Evolutionary conservation across 1,284 basidiomycete species (phyloP).

Genomic region (Sporisorium iseilematis-ciliati): DNA sequence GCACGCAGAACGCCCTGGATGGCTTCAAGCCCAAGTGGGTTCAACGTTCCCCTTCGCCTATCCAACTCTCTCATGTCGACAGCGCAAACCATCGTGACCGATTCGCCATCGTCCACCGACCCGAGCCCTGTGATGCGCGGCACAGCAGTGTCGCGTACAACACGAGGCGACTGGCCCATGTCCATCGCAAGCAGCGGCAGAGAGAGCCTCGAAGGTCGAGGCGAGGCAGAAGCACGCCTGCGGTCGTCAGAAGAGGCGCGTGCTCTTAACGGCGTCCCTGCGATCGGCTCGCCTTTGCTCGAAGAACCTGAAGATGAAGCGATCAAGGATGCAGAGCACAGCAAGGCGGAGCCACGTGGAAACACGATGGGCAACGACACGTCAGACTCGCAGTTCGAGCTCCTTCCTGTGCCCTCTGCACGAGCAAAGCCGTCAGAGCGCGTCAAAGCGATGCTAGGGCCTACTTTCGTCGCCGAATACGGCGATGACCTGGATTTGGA

Average conservation of each 20-base stretch:
- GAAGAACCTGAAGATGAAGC: constrained; percentile 32
- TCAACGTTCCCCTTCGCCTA: constrained; percentile 45
- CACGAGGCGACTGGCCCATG: constrained; percentile 44
- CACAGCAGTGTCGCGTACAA: constrained; percentile 13
- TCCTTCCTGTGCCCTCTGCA: constrained; percentile 11
- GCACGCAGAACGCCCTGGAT: constrained; percentile 37
- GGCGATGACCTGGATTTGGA: constrained; percentile 29
- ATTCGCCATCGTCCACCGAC: constrained; percentile 18
- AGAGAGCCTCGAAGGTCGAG: constrained; percentile 22
- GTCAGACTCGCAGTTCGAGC: constrained; percentile 19
- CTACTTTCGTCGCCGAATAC: constrained; percentile 45
- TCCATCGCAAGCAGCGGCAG: constrained; percentile 39
- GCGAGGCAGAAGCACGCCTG: constrained; percentile 19
- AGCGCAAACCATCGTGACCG: constrained; percentile 15
- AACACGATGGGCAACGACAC: background rate
- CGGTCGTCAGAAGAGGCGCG: constrained; percentile 25
- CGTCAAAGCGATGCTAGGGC: constrained; percentile 39
- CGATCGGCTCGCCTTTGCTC: constrained; percentile 28
- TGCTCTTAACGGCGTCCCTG: background rate
- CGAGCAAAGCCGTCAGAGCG: constrained; percentile 38
- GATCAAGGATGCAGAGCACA: constrained; percentile 7
- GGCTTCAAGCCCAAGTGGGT: constrained; percentile 30
- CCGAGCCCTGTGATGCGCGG: constrained; percentile 19
- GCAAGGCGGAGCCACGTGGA: background rate
- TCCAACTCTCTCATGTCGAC: constrained; percentile 43